Base-by-base conservation (phyloP, 148 eudicot species). In the Silene uniflora region DNA sequence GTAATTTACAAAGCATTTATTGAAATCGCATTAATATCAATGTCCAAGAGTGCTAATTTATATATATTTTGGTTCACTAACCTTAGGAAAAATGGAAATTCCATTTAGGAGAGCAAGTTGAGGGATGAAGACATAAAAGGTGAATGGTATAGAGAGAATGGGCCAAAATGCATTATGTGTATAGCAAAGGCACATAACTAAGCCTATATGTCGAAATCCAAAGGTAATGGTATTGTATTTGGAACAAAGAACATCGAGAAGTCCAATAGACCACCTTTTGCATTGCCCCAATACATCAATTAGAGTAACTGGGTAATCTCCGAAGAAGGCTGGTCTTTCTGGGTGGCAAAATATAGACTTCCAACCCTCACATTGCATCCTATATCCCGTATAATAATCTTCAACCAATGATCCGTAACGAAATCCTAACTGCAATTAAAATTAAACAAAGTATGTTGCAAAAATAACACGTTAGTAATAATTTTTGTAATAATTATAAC, bases 311-410 rank as follows among this genome's bases (percentile, higher is more conserved):
- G 95, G 95, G 21, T 78, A 65, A 69, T 87, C 89, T 7, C 91
- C 95, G 46, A 88, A 79, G 74, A 87, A 90, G 7, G 88, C 88
- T 0, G 88, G 80, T 73, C 89, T 82, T 3, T 81, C 73, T 0
- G 95, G 95, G 75, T 78, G 17, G 77, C 88, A 88, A 71, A 88
- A 85, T 24, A 83, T 24, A 3, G 78, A 63, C 68, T 16, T 81
- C 95, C 95, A 90, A 14, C 95, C 95, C 32, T 86, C 84, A 76
- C 95, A 84, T 10, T 87, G 86, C 67, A 87, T 59, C 9, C 79
- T 71, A 10, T 80, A 87, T 4, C 94, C 91, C 0, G 94, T 85
- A 23, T 66, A 66, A 39, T 47, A 88, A 62, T 90, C 94, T 67
- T 90, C 94, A 6, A 84, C 85, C 71, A 90, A 74, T 0, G 91